Evolutionary conservation across 306 rosid genomes (phyloP).

Genomic region (Rosa lucieae): DNA sequence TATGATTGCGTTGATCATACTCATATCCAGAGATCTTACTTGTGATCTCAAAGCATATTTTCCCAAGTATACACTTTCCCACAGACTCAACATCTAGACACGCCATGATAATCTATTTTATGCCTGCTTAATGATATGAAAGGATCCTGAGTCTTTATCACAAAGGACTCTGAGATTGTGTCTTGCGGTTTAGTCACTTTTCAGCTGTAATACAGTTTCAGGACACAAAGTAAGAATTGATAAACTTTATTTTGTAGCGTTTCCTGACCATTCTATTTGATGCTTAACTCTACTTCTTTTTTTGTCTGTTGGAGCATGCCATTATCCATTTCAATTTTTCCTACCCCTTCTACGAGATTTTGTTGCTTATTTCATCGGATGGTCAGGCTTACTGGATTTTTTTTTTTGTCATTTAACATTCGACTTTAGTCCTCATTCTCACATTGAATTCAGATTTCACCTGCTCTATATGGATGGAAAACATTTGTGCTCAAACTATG

Average conservation of each 20-base stretch:
- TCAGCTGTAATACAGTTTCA: background rate
- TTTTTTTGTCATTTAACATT: background rate
- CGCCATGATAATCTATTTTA: background rate
- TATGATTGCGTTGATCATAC: background rate
- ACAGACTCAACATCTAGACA: background rate
- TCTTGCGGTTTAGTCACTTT: background rate
- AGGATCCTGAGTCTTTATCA: background rate
- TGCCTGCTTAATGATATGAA: background rate
- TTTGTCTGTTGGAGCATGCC: background rate
- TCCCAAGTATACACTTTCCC: background rate
- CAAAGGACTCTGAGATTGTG: background rate
- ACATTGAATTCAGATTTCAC: background rate
- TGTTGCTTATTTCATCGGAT: background rate
- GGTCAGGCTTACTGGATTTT: background rate
- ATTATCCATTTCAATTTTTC: constrained; percentile 9
- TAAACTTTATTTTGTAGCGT: background rate
- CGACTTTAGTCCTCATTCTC: background rate
- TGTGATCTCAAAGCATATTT: background rate
- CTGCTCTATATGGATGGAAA: constrained; percentile 14
- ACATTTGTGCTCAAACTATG: background rate
- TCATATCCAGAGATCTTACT: background rate
- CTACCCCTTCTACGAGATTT: background rate
- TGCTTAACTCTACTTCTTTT: background rate
- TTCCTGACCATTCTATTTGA: background rate
- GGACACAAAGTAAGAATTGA: background rate